Evolutionary conservation across 768 basidiomycete genomes (phyloP), one percentile per base, ranked within the genome.

Genomic region (Suillus occidentalis): DNA sequence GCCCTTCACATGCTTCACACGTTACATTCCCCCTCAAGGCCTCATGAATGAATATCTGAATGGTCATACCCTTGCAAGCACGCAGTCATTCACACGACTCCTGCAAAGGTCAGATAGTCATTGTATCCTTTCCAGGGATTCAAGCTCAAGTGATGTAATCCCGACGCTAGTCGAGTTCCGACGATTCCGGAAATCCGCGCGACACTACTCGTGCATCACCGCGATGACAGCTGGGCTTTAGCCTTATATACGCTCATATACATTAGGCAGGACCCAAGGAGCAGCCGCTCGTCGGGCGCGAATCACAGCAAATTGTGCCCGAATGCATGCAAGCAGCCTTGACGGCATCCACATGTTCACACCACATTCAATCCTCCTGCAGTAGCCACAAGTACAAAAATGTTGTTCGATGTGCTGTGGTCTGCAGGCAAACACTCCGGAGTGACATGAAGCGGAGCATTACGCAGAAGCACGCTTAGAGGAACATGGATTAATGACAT

Each of bases 41-140:
- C 13, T 53, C 52, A 20, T 40, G 25, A 40, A 58, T 39, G 13
- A 58, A 58, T 58, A 34, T 34, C 34, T 34, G 34, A 7, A 4
- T 4, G 16, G 18, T 25, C 10, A 10, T 22, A 58, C 37, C 10
- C 22, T 20, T 40, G 16, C 25, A 57, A 28, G 18, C 22, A 28
- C 10, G 25, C 53, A n/a, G 31, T n/a, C 53, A 34, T 55, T 59
- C 58, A 59, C 39, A 42, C 58, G 58, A 59, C 40, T 58, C 57
- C 39, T 28, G 36, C n/a, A 37, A 37, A 22, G 36, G 36, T 13
- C 34, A 37, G 5, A 25, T 58, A 6, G 36, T 25, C 16, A 39
- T 22, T 57, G 57, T 58, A 58, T 58, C 57, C 57, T 40, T 59
- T 58, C 39, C 57, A 40, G 57, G 57, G 57, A 22, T 56, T 13